These are phyloP conservation scores for Calonectria ilicicola DNA, from an alignment of 2,329 filamentous ascomycete genomes.

Conservation along the genomic window DNA sequence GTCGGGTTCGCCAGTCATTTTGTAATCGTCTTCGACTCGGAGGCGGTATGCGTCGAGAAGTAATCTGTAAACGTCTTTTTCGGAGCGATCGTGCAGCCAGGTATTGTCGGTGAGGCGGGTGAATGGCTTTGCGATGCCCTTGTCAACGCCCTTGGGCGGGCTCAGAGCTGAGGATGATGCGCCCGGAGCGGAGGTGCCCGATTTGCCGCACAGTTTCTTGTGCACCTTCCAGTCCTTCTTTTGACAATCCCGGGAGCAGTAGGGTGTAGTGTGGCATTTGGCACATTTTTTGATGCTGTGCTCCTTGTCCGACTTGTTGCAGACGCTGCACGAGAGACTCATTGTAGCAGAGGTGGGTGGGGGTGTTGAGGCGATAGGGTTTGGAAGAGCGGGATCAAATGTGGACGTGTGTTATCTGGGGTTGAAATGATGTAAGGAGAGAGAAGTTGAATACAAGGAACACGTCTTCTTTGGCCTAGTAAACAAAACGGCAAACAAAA, in stretches of 20 bases:
- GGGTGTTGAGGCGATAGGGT: not conserved
- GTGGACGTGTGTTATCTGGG: not conserved
- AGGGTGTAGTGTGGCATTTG: conserved; percentile 58
- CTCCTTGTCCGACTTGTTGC: conserved; percentile 43
- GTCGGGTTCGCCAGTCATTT: conserved; percentile 40
- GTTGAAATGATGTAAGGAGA: too few species aligned
- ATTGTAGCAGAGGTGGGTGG: not conserved
- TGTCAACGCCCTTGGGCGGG: conserved; percentile 45
- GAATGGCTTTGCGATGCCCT: conserved; percentile 51
- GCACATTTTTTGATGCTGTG: conserved; percentile 54
- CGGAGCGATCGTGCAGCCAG: conserved; percentile 57
- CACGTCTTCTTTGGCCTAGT: too few species aligned
- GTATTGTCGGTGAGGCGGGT: conserved; percentile 52
- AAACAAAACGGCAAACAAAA: too few species aligned
- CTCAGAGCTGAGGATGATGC: conserved; percentile 1
- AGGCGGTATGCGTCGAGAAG: conserved; percentile 63
- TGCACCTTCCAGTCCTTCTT: conserved; percentile 63
- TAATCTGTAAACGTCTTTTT: conserved; percentile 57
- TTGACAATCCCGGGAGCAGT: conserved; percentile 66
- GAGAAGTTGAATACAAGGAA: too few species aligned
- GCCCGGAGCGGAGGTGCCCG: not conserved
- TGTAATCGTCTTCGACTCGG: conserved; percentile 54
- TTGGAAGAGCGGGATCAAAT: not conserved
- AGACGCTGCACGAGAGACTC: conserved; percentile 38
- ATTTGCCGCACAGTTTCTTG: conserved; percentile 55